These are phyloP conservation scores for Obelidium mucronatum DNA, from an alignment of 192 early-diverging fungal species.

Conservation along the genomic window DNA sequence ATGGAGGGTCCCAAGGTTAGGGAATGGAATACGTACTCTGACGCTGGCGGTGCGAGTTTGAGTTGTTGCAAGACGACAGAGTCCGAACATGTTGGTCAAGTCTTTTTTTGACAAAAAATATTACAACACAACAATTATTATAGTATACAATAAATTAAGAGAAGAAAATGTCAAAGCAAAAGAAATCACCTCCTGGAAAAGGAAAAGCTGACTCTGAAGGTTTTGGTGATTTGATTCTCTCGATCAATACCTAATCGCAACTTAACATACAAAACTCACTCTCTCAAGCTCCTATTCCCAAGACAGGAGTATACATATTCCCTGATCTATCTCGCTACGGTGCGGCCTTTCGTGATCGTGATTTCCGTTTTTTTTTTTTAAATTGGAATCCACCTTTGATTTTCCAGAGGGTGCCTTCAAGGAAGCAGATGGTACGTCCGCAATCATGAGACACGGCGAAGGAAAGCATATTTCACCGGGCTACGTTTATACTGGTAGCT, in stretches of 20 bases:
- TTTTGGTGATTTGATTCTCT: too few relatives aligned
- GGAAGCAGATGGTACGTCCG: not conserved
- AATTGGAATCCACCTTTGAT: not conserved
- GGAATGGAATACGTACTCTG: not conserved
- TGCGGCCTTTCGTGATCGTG: not conserved
- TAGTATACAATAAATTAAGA: too few relatives aligned
- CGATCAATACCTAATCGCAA: too few relatives aligned
- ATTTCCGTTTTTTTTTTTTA: not conserved
- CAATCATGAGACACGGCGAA: constrained; percentile 32
- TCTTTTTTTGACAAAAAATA: too few relatives aligned
- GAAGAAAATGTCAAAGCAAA: too few relatives aligned
- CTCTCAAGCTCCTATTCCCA: constrained; percentile 14
- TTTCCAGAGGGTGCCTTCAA: constrained; percentile 17
- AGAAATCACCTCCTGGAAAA: too few relatives aligned
- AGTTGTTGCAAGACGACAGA: too few relatives aligned
- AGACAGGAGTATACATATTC: constrained; percentile 46
- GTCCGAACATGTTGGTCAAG: too few relatives aligned
- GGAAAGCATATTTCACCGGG: constrained; percentile 25
- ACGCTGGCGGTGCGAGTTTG: too few relatives aligned
- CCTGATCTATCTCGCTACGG: constrained; percentile 48
- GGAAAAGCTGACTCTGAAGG: too few relatives aligned
- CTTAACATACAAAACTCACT: too few relatives aligned
- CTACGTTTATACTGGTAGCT: constrained; percentile 20
- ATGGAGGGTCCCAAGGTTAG: not conserved
- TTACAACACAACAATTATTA: too few relatives aligned